Base-by-base conservation (phyloP, 225 moss, liverwort and hornwort species). In the Anthoceros angustus region DNA sequence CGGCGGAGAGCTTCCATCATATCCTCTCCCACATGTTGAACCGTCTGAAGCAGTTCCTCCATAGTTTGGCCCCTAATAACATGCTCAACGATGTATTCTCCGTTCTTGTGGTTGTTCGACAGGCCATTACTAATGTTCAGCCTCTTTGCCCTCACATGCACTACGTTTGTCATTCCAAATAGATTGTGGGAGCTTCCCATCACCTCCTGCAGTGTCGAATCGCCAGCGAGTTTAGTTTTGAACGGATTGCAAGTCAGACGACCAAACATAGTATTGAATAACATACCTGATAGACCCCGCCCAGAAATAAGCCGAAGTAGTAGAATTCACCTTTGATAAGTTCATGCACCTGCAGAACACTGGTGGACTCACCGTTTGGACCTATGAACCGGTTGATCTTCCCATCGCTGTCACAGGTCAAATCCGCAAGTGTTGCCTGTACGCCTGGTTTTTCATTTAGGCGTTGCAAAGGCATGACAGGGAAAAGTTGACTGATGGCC, bases 351-450 rank as follows among this genome's bases (percentile, higher is more conserved):
- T 74, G 82, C 71, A 95, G 72, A 48, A 75, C 77, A 21, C 72
- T 87, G 5, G 88, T 81, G 2, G 75, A 74, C 70, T 78, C 77
- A 6, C 77, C 74, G 0, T 76, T 64, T 11, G 83, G 84, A 24
- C 91, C 91, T 10, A 95, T 88, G 62, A 95, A 95, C 7, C 82
- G 80, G 16, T 71, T 14, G 5, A 95, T 76, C 69, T 95, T 95
- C 0, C 91, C 95, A 64, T 95, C 95, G 15, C 91, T 95, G 43
- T 95, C 95, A 8, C 95, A 95, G 0, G 95, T 95, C 1, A 95
- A 69, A 63, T 95, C 95, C 0, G 95, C 86, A 14, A 95, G 66
- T 39, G 84, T 80, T 18, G 85, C 88, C 0, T 79, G 73, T 42
- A 74, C 79, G 2, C 70, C 78, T 0, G 95, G 95, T 73, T 88